These are phyloP conservation scores for Fusarium sp. DNA, from an alignment of 2,329 filamentous ascomycete genomes.

Conservation along the genomic window DNA sequence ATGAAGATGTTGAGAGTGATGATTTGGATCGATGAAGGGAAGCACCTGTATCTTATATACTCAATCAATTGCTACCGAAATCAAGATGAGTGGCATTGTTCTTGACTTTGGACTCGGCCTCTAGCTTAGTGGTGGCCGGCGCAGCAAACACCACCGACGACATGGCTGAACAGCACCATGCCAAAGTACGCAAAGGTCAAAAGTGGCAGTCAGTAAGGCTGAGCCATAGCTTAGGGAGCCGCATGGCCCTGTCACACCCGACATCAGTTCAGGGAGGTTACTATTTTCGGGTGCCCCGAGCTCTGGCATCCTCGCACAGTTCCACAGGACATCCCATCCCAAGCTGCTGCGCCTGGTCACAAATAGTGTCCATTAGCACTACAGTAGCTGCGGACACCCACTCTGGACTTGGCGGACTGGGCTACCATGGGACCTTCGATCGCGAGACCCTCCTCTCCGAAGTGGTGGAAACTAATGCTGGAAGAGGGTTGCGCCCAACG, in stretches of 20 bases:
- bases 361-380: constrained; percentile 19
- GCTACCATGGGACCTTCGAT: constrained; percentile 13
- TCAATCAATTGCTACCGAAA: not conserved
- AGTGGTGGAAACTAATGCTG: constrained; percentile 7
- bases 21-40: not conserved
- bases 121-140: constrained; percentile 5
- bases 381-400: constrained; percentile 5
- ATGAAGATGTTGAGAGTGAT: constrained; percentile 30
- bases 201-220: constrained; percentile 14
- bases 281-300: constrained; percentile 33
- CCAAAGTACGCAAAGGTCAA: not conserved
- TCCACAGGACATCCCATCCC: not conserved
- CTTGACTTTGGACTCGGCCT: not conserved
- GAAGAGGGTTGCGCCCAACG: not conserved
- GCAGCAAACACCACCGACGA: constrained; percentile 3
- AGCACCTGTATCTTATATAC: constrained; percentile 23
- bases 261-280: constrained; percentile 4
- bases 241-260: not conserved
- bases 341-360: constrained; percentile 28
- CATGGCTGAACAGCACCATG: not conserved
- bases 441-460: constrained; percentile 8
- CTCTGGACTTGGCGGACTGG: not conserved
- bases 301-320: not conserved
- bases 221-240: constrained; percentile 1
- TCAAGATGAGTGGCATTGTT: not conserved